Base-by-base conservation (phyloP, 305 asterid species). In the Caryopteris hybrid region DNA sequence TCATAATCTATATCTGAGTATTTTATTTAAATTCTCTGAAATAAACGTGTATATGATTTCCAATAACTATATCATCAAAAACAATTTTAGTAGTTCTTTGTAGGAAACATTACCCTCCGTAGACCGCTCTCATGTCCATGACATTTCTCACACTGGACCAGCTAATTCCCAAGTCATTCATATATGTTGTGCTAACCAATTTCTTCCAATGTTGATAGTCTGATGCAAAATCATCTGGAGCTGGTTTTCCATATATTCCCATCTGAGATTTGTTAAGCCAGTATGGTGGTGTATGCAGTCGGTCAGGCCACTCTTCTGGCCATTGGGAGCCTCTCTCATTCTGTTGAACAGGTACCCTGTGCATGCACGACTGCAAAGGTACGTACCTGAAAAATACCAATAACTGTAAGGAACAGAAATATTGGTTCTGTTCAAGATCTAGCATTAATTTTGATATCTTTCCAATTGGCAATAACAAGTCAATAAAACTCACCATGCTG, bases 31-130 rank as follows among this genome's bases (percentile, higher is more conserved):
- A 25, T 25, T 25, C 2, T 25, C 31, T 13, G 17, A 6, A 14
- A 8, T 16, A 60, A 18, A 41, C 51, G 20, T 42, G 31, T 36
- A 60, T 58, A 48, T 66, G 58, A n/a, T n/a, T n/a, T n/a, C n/a
- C n/a, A n/a, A n/a, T n/a, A n/a, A n/a, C n/a, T n/a, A n/a, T n/a
- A n/a, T n/a, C n/a, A n/a, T n/a, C n/a, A n/a, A n/a, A n/a, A n/a
- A n/a, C n/a, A n/a, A n/a, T n/a, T n/a, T n/a, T n/a, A n/a, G n/a
- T n/a, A n/a, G n/a, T n/a, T n/a, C n/a, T n/a, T n/a, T n/a, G n/a
- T n/a, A n/a, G n/a, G n/a, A n/a, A n/a, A n/a, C n/a, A n/a, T n/a
- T 53, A 92, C 98, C 98, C 98, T 55, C 97, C 97, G 65, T 92
- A 90, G 31, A 84, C 97, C 53, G 98, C 95, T 90, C 97, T 84